Conservation (phyloP, 257 asterid genomes). For the Solanum virginianum region DNA sequence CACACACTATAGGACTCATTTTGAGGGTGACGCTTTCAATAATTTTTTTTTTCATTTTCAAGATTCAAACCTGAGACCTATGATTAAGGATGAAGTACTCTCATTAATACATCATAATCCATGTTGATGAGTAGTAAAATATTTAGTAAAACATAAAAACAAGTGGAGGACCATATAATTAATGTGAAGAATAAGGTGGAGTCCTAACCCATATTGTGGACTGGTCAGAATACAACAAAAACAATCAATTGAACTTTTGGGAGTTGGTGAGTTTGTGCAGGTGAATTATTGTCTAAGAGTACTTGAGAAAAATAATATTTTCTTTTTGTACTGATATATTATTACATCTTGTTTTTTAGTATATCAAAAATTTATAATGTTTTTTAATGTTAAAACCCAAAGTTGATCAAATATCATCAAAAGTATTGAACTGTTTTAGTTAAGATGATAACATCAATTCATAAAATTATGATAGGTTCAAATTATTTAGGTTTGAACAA, state of each 20-base stretch:
- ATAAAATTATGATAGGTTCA: too few relatives aligned
- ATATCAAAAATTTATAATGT: not conserved
- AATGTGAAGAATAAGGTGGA: conserved; percentile 13
- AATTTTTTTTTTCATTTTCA: too few relatives aligned
- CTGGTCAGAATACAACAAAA: not conserved
- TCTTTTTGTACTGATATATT: not conserved
- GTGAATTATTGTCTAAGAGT: conserved; percentile 11
- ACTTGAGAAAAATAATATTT: not conserved
- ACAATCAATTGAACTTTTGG: conserved; percentile 7
- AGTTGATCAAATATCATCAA: not conserved
- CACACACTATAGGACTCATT: too few relatives aligned
- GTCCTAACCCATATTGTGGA: not conserved
- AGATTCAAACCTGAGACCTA: fast-evolving
- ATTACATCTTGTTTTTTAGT: not conserved
- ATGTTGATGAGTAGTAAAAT: not conserved
- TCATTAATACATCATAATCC: too few relatives aligned
- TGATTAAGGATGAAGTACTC: too few relatives aligned
- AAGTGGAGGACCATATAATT: conserved; percentile 27
- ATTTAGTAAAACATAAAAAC: not conserved
- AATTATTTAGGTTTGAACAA: not conserved
- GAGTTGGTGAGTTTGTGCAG: conserved; percentile 9
- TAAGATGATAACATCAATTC: not conserved
- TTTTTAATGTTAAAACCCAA: not conserved
- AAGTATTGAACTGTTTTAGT: not conserved
- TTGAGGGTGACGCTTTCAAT: too few relatives aligned